A percentile compares a stretch with the other conserved stretches of the same genome.
Conservation (phyloP, 257 asterid genomes). For the Rubia yunnanensis region DNA sequence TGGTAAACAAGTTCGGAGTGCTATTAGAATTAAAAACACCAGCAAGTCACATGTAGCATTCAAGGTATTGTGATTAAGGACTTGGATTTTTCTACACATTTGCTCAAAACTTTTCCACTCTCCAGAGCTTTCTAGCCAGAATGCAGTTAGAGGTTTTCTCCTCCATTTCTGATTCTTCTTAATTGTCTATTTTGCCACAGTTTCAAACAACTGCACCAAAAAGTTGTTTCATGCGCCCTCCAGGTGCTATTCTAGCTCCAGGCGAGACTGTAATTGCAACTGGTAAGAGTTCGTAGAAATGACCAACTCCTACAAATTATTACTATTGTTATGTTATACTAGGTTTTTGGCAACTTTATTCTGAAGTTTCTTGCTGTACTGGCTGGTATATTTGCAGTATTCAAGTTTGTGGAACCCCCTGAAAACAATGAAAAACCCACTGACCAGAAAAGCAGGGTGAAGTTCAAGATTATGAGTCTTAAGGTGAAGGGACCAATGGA, state of each 20-base stretch:
- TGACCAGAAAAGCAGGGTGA: conserved; percentile 87
- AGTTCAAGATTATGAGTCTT: conserved; percentile 92
- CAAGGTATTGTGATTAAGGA: conserved; percentile 41
- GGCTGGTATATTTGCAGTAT: conserved; percentile 39
- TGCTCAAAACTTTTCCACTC: not conserved
- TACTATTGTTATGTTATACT: not conserved
- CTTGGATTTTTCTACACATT: not conserved
- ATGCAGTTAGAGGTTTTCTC: conserved; percentile 8
- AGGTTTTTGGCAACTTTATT: not conserved
- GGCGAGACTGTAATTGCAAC: conserved; percentile 90
- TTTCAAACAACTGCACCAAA: conserved; percentile 97
- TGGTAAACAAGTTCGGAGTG: conserved; percentile 91
- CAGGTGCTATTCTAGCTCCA: conserved; percentile 88
- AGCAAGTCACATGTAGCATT: conserved; percentile 96
- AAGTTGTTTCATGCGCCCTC: conserved; percentile 98
- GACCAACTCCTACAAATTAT: not conserved
- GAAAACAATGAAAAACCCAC: conserved; percentile 86
- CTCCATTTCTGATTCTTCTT: conserved; percentile 8
- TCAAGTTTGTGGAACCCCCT: conserved; percentile 92
- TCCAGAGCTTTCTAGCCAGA: not conserved
- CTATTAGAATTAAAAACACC: conserved; percentile 72
- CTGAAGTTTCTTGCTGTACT: conserved; percentile 5
- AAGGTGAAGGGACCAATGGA: conserved; percentile 88
- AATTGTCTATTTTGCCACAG: conserved; percentile 29
- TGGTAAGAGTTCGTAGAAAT: conserved; percentile 36